Base-by-base conservation (phyloP, 2,329 filamentous ascomycete genomes). In the Atkinsonella hypoxylon region DNA sequence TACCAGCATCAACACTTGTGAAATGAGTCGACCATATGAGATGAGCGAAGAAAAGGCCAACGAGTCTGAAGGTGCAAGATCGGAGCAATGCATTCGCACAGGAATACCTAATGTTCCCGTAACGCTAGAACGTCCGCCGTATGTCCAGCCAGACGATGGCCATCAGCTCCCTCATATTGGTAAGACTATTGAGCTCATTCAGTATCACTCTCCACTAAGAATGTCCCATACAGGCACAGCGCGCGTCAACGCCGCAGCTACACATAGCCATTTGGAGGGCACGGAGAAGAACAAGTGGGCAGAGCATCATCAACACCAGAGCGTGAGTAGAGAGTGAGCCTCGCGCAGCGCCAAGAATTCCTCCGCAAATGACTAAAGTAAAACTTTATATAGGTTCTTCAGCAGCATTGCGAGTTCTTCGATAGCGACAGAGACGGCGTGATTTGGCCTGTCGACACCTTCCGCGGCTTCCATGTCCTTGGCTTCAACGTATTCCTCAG, bases 401-500 rank as follows among this genome's bases (percentile, higher is more conserved):
- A 72, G 48, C 66, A 67, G 45, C 68, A 72, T 48, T 54, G 65
- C 48, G 56, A 63, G 5, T 72, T 70, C 58, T 72, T 66, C 58
- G 68, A 72, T 49, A 59, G 58, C 42, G 67, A 73, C 54, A 48
- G 53, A 4, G 69, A 72, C 51, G 68, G 68, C 18, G 54, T 64
- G 15, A 70, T 72, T 52, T 67, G 59, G 49, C 70, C 68, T 0
- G 50, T 48, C 17, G 66, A 72, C 53, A 70, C 68, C 0, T 72
- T 65, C 54, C 50, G 43, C 10, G 68, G 70, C 3, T 70, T 73
- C 50, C 62, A 63, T 3, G 62, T 62, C 1, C 56, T 72, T 0
- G 70, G 70, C 0, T 72, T 70, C 58, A 65, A 61, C 46, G 48
- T 70, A 12, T 34, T 67, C 1, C 66, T 73, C 53, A 71, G 67